These are phyloP conservation scores for Torulaspora gathmanii DNA, from an alignment of 805 yeast species.

Conservation along the genomic window DNA sequence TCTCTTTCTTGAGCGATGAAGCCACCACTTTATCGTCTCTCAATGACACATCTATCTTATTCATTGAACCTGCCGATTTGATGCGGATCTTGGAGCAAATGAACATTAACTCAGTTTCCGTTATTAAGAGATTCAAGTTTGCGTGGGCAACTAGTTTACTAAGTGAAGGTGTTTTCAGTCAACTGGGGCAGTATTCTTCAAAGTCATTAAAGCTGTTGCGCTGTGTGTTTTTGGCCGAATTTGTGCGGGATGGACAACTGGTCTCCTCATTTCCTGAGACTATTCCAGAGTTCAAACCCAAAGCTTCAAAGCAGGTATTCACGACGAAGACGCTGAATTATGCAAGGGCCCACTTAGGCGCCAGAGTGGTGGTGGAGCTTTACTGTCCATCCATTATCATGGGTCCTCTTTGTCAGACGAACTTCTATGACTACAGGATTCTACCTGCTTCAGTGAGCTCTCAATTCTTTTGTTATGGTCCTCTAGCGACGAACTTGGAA, in stretches of 20 bases:
- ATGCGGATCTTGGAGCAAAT: conserved; percentile 8
- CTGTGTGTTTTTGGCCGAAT: conserved; percentile 40
- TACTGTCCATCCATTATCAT: conserved; percentile 38
- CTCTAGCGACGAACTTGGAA: conserved; percentile 56
- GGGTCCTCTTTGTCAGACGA: conserved; percentile 59
- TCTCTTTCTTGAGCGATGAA: conserved; percentile 26
- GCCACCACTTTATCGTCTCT: conserved; percentile 16
- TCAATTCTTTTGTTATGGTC: conserved; percentile 45
- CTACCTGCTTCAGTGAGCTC: conserved; percentile 33
- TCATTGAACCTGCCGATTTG: conserved; percentile 12
- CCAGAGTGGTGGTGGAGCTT: conserved; percentile 51
- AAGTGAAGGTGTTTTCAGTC: conserved; percentile 47
- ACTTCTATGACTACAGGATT: conserved; percentile 57
- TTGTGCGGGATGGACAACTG: conserved; percentile 18
- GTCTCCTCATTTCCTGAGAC: conserved; percentile 18
- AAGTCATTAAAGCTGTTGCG: conserved; percentile 34
- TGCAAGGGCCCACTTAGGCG: conserved; percentile 43
- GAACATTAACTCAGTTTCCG: background rate
- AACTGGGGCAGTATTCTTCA: conserved; percentile 27
- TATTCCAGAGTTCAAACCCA: conserved; percentile 13
- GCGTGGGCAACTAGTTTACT: conserved; percentile 41
- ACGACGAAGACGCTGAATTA: conserved; percentile 36
- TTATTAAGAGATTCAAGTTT: conserved; percentile 26
- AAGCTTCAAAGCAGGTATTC: conserved; percentile 9
- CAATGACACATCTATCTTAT: conserved; percentile 23